phyloP scores from a whole-genome alignment of 768 basidiomycete species.

The Baorangia bicolor region DNA sequence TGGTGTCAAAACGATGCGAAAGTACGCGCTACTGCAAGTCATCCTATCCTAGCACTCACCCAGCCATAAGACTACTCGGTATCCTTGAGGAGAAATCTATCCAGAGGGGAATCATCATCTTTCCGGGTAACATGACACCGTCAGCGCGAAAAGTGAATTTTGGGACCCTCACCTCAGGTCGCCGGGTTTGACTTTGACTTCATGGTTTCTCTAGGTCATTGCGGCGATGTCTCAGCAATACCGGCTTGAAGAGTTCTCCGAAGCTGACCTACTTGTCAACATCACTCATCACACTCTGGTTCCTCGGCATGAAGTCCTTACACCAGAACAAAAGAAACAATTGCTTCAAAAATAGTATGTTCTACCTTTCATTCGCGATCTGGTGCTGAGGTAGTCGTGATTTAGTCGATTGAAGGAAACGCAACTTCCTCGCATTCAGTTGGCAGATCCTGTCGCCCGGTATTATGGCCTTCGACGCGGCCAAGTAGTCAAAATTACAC shows the following conservation, averaged over 20 bases:
- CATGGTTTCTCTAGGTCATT: constrained; percentile 63
- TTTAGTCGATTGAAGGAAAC: constrained; percentile 94
- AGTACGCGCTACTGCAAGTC: constrained; percentile 50
- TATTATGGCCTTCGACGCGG: constrained; percentile 96
- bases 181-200: not conserved
- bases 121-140: constrained; percentile 94
- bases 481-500: constrained; percentile 97
- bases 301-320: constrained; percentile 87
- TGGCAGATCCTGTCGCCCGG: constrained; percentile 95
- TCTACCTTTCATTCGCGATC: not conserved
- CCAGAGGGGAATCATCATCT: constrained; percentile 90
- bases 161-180: not conserved
- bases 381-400: constrained; percentile 3
- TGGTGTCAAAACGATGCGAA: constrained; percentile 96
- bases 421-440: constrained; percentile 94
- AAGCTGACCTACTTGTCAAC: constrained; percentile 94
- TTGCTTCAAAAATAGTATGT: constrained; percentile 93
- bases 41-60: constrained; percentile 10
- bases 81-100: constrained; percentile 93
- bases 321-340: constrained; percentile 79
- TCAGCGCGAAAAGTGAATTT: constrained; percentile 84
- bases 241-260: constrained; percentile 93
- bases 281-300: constrained; percentile 96
- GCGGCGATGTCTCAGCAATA: constrained; percentile 85
- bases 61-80: constrained; percentile 62